Conservation (phyloP, 2,329 filamentous ascomycete genomes). For the Beauveria scarabaeidicola region DNA sequence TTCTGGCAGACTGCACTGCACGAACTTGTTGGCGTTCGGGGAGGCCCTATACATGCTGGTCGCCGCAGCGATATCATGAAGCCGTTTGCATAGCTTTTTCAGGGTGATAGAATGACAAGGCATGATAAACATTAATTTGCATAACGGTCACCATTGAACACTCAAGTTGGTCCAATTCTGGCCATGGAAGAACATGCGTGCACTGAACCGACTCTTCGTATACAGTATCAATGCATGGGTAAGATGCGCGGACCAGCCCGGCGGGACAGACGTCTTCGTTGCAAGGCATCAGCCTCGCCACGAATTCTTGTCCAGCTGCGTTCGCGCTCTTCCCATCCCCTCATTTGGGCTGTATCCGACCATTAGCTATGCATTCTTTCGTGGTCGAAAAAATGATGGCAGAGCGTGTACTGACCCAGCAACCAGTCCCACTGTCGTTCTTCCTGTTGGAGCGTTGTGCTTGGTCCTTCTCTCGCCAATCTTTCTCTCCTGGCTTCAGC, state of each 20-base stretch:
- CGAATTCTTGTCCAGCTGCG: constrained; percentile 38
- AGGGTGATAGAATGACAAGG: neutral
- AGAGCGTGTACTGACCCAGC: constrained; percentile 35
- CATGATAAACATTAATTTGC: neutral
- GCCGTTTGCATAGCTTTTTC: neutral
- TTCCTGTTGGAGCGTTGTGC: constrained; percentile 47
- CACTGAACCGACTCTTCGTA: too few species aligned
- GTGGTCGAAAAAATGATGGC: neutral
- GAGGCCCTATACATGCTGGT: neutral
- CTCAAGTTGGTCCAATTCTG: neutral
- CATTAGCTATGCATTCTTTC: constrained; percentile 14
- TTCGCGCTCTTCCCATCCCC: constrained; percentile 41
- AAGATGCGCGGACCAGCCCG: constrained; percentile 7
- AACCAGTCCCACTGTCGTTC: constrained; percentile 55
- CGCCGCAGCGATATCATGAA: neutral
- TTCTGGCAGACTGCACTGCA: neutral
- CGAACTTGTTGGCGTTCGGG: neutral
- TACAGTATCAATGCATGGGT: neutral
- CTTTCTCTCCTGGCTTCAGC: constrained; percentile 47
- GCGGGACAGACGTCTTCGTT: constrained; percentile 11
- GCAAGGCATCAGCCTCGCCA: constrained; percentile 25
- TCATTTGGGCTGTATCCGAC: constrained; percentile 38
- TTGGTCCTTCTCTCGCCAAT: constrained; percentile 45
- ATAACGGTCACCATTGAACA: neutral
- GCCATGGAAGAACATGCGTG: neutral